Conservation (phyloP, 768 basidiomycete species). For the Epithele typhae region DNA sequence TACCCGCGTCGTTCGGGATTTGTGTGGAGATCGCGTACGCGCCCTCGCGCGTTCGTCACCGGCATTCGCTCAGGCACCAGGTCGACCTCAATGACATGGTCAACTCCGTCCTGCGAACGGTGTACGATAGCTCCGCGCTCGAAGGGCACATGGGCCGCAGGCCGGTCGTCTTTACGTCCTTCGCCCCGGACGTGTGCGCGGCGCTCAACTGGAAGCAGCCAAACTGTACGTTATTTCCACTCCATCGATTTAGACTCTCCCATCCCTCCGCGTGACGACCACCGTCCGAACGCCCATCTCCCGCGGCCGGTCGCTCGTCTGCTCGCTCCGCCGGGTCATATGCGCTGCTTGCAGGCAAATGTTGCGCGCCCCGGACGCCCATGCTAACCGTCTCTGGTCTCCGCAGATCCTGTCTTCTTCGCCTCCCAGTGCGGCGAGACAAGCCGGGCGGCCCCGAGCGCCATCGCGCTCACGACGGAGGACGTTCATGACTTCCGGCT, state of each 20-base stretch:
- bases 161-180: conserved; percentile 89
- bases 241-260: no score
- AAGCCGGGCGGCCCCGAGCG: conserved; percentile 33
- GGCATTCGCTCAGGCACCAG: conserved; percentile 43
- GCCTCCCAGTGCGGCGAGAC: conserved; percentile 79
- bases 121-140: conserved; percentile 62
- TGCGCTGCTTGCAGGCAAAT: no score
- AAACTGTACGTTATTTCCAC: conserved; percentile 63
- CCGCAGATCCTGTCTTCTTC: conserved; percentile 90
- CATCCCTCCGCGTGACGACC: no score
- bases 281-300: no score
- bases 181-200: conserved; percentile 84
- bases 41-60: conserved; percentile 41
- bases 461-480: conserved; percentile 33
- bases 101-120: conserved; percentile 78
- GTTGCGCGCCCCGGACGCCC: no score
- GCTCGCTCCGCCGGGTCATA: no score
- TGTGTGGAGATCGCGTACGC: conserved; percentile 84
- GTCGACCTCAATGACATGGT: conserved; percentile 78
- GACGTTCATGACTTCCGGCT: conserved; percentile 46
- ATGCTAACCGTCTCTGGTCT: conserved; percentile 7
- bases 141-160: conserved; percentile 55
- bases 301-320: no score
- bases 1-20: conserved; percentile 63
- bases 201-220: conserved; percentile 99